phyloP scores from a whole-genome alignment of 2,329 filamentous ascomycete species.

The Reticulascus tulasneorum region DNA sequence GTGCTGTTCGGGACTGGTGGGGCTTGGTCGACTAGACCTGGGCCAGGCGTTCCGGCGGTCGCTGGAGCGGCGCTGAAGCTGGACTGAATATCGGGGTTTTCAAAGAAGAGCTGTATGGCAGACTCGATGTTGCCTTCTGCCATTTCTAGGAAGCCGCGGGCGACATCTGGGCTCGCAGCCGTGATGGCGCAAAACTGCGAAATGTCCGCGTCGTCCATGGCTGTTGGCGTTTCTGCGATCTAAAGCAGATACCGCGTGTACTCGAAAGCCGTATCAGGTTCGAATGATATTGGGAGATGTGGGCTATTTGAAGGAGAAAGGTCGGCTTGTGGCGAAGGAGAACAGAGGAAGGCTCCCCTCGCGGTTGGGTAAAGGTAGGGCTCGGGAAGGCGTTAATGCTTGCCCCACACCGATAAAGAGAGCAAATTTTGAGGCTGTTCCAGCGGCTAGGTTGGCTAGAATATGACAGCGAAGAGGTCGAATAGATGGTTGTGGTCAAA shows the following conservation, averaged over 20 bases:
- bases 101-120: constrained; percentile 86
- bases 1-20: constrained; percentile 22
- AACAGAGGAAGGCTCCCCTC: no score
- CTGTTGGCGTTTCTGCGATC: background rate
- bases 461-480: background rate
- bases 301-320: no score
- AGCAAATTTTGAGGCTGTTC: no score
- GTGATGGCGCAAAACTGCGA: constrained; percentile 80
- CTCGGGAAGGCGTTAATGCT: no score
- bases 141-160: constrained; percentile 77
- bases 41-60: constrained; percentile 25
- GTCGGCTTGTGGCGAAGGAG: no score
- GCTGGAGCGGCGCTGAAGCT: constrained; percentile 36
- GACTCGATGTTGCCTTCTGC: constrained; percentile 81
- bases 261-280: no score
- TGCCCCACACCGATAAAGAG: no score
- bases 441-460: no score
- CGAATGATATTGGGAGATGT: no score
- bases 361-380: no score
- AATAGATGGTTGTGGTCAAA: constrained; percentile 1
- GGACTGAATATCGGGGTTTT: constrained; percentile 70
- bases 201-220: constrained; percentile 67
- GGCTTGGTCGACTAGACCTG: constrained; percentile 6
- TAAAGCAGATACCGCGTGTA: no score
- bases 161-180: constrained; percentile 66